Evolutionary conservation across 2,329 filamentous ascomycete genomes (phyloP).

Genomic region (Neonectria hederae): DNA sequence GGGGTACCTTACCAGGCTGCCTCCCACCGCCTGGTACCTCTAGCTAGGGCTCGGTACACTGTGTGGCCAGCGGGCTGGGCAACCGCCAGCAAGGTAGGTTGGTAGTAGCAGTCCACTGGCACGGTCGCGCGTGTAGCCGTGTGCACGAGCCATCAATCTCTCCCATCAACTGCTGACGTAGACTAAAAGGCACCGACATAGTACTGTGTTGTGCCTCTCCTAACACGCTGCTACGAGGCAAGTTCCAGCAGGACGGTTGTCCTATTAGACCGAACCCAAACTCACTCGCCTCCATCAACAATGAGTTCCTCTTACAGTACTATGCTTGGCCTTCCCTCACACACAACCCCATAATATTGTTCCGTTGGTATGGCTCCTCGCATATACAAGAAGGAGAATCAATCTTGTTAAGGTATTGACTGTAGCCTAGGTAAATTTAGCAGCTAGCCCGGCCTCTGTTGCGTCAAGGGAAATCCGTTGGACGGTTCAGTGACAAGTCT

Average conservation of each 20-base stretch:
- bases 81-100: too few species aligned
- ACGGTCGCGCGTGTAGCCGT: not conserved
- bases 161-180: not conserved
- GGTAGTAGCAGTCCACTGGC: not conserved
- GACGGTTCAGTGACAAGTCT: not conserved
- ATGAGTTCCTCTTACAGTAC: not conserved
- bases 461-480: not conserved
- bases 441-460: not conserved
- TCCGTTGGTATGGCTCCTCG: not conserved
- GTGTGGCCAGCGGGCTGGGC: not conserved
- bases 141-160: slow-evolving; percentile 1
- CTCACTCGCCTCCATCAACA: not conserved
- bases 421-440: not conserved
- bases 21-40: not conserved
- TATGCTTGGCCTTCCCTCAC: not conserved
- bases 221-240: not conserved
- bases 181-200: too few species aligned
- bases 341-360: slow-evolving; percentile 14
- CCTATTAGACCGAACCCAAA: not conserved
- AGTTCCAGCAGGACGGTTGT: not conserved
- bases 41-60: not conserved
- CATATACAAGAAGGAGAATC: not conserved
- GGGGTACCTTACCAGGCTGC: not conserved
- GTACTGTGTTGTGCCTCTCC: not conserved
- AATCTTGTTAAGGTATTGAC: not conserved